A percentile compares a stretch with the other conserved stretches of the same genome.
Evolutionary conservation across 2,329 filamentous ascomycete species (phyloP).

Genomic region (Mycosphaerella arachidis): DNA sequence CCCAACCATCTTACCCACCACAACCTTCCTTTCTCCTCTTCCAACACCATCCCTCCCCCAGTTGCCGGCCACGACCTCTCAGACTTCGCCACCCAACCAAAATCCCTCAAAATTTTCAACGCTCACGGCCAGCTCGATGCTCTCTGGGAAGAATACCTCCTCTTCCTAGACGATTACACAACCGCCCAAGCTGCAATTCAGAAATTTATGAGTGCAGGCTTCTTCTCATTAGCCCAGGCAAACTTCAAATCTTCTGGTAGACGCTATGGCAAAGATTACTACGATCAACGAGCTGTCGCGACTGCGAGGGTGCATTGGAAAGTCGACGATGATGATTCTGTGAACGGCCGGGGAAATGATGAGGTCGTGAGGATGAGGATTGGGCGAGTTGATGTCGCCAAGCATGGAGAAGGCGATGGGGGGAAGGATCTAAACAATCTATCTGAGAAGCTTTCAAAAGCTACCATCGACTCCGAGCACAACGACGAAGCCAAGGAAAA

Average conservation of each 20-base stretch:
- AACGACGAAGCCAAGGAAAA: neutral
- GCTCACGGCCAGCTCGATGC: constrained; percentile 51
- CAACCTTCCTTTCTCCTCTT: too few species aligned
- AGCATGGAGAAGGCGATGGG: neutral
- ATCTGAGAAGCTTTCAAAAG: neutral
- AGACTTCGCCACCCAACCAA: too few species aligned
- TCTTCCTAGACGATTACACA: constrained; percentile 63
- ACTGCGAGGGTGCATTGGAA: constrained; percentile 5
- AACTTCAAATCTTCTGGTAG: constrained; percentile 61
- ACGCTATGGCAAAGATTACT: constrained; percentile 65
- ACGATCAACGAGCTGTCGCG: constrained; percentile 55
- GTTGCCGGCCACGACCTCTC: too few species aligned
- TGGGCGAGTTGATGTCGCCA: too few species aligned
- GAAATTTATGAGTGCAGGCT: constrained; percentile 49
- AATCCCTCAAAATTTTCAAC: too few species aligned
- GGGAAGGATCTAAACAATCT: neutral
- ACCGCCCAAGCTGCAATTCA: constrained; percentile 53
- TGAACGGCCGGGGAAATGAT: too few species aligned
- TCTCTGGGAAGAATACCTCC: constrained; percentile 62
- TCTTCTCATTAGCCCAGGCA: constrained; percentile 61
- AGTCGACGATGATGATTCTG: too few species aligned
- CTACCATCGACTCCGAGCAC: neutral
- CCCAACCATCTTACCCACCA: too few species aligned
- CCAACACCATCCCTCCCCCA: too few species aligned
- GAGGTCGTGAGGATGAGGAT: too few species aligned